These are phyloP conservation scores for Globisporangium irregulare DNA, from an alignment of 352 stramenopile genomes.

Conservation along the genomic window DNA sequence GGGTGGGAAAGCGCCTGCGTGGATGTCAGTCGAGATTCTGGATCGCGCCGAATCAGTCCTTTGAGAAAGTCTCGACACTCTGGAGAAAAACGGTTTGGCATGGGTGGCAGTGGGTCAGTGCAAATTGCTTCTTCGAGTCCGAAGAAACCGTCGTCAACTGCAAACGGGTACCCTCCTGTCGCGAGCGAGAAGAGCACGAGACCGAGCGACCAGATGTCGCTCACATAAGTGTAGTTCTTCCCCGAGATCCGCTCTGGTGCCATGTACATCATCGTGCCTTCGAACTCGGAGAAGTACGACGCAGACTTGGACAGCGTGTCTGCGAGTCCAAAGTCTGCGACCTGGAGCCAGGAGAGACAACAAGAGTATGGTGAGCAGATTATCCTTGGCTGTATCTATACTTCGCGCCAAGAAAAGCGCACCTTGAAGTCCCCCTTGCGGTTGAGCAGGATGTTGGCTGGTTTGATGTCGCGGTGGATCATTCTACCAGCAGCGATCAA, in stretches of 20 bases:
- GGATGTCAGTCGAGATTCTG: slow-evolving; percentile 70
- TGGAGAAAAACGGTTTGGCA: slow-evolving; percentile 79
- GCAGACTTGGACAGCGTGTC: slow-evolving; percentile 69
- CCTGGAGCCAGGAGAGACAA: slow-evolving; percentile 21
- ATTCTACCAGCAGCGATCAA: slow-evolving; percentile 31
- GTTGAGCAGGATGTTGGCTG: slow-evolving; percentile 89
- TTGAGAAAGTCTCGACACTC: slow-evolving; percentile 93
- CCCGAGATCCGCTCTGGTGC: slow-evolving; percentile 90
- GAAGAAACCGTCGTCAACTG: slow-evolving; percentile 76
- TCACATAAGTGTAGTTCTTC: slow-evolving; percentile 80
- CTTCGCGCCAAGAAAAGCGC: too few relatives aligned
- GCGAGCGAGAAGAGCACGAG: slow-evolving; percentile 69
- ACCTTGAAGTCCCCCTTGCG: slow-evolving; percentile 74
- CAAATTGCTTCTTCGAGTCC: slow-evolving; percentile 82
- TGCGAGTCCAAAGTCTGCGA: slow-evolving; percentile 81
- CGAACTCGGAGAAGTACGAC: slow-evolving; percentile 83
- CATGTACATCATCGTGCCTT: slow-evolving; percentile 96
- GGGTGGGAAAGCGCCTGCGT: slow-evolving; percentile 89
- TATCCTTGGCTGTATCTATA: too few relatives aligned
- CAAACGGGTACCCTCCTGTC: slow-evolving; percentile 69
- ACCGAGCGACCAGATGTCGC: slow-evolving; percentile 78
- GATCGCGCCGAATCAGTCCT: slow-evolving; percentile 88
- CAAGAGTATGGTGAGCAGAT: neutral
- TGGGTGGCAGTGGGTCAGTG: slow-evolving; percentile 61
- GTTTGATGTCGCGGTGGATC: slow-evolving; percentile 91